Percentiles rank a stretch among this genome's conserved stretches.
phyloP scores from a whole-genome alignment of 805 yeast genomes.

The Zygosaccharomyces kombuchaensis region DNA sequence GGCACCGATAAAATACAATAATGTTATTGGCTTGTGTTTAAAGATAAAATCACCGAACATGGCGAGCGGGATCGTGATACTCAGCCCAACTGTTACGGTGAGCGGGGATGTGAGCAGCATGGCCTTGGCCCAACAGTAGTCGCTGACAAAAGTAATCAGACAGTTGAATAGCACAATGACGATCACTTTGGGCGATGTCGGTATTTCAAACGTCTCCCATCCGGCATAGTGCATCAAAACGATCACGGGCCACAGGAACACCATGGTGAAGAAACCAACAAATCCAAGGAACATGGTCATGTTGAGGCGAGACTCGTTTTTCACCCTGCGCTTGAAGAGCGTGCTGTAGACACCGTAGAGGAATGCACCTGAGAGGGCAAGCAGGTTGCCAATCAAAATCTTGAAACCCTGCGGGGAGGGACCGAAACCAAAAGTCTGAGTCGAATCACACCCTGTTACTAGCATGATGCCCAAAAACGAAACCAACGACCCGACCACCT shows the following conservation, averaged over 20 bases:
- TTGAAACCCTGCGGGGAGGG: constrained; percentile 22
- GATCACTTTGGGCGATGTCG: constrained; percentile 50
- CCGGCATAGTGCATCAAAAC: constrained; percentile 58
- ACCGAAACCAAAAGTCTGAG: constrained; percentile 6
- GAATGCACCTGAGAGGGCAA: constrained; percentile 83
- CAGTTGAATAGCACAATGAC: constrained; percentile 60
- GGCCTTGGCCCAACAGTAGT: constrained; percentile 94
- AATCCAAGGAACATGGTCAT: constrained; percentile 90
- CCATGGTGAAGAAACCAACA: constrained; percentile 79
- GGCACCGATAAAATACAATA: constrained; percentile 75
- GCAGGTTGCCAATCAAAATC: constrained; percentile 61
- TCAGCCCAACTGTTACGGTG: constrained; percentile 91
- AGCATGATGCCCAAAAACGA: constrained; percentile 76
- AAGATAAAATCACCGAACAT: constrained; percentile 84
- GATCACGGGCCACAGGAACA: constrained; percentile 79
- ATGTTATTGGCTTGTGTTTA: constrained; percentile 57
- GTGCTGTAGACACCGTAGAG: constrained; percentile 90
- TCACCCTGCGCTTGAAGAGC: constrained; percentile 65
- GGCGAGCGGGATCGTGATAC: constrained; percentile 91
- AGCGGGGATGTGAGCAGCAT: constrained; percentile 90
- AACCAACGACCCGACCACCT: constrained; percentile 63
- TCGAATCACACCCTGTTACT: constrained; percentile 66
- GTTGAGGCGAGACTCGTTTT: constrained; percentile 69
- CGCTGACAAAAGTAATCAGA: constrained; percentile 75
- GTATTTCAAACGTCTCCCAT: constrained; percentile 69